Conservation (phyloP, 768 basidiomycete species). For the Boletus speciosus region DNA sequence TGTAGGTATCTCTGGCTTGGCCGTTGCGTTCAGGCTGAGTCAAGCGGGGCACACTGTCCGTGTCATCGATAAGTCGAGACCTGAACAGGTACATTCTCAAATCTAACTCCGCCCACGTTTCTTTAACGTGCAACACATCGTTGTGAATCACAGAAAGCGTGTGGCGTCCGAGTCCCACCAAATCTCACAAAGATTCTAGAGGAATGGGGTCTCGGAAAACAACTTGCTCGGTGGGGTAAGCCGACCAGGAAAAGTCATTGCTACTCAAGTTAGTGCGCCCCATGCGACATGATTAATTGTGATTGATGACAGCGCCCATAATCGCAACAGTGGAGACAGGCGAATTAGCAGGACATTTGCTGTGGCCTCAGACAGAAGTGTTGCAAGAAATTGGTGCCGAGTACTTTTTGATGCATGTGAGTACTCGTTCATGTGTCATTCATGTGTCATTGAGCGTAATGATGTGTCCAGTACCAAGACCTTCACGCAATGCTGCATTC, state of each 20-base stretch:
- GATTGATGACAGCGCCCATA: background rate
- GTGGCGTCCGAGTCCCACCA: constrained; percentile 46
- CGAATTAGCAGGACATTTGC: constrained; percentile 39
- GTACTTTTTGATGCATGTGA: constrained; percentile 46
- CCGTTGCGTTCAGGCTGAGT: constrained; percentile 50
- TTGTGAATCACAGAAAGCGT: constrained; percentile 25
- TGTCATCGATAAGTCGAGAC: constrained; percentile 50
- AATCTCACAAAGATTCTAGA: constrained; percentile 53
- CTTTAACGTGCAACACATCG: background rate
- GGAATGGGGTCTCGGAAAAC: constrained; percentile 49
- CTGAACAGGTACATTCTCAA: constrained; percentile 30
- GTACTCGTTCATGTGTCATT: constrained; percentile 9
- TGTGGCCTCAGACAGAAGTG: constrained; percentile 42
- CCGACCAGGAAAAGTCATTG: constrained; percentile 13
- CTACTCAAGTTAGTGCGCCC: constrained; percentile 12
- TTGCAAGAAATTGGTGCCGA: constrained; percentile 45
- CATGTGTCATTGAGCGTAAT: background rate
- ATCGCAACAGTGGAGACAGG: constrained; percentile 37
- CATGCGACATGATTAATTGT: background rate
- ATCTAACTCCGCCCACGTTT: background rate
- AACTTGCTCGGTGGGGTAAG: constrained; percentile 33
- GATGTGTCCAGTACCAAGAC: constrained; percentile 45
- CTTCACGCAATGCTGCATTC: constrained; percentile 45
- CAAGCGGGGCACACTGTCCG: constrained; percentile 52
- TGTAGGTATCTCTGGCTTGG: constrained; percentile 46